Evolutionary conservation across 768 basidiomycete genomes (phyloP).

Genomic region (Tephrocybe sp.): DNA sequence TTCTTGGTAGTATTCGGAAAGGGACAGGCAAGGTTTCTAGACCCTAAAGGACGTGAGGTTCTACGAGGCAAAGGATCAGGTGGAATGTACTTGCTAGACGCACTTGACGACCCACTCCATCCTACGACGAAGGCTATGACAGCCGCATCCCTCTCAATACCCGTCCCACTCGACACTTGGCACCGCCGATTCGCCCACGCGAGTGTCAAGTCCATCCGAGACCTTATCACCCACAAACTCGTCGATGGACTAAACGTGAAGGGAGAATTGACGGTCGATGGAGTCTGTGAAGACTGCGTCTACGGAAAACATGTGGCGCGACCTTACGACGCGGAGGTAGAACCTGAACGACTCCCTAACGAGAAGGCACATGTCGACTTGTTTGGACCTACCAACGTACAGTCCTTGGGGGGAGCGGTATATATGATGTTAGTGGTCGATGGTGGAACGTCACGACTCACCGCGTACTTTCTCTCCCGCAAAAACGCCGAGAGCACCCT

Average conservation of each 20-base stretch:
- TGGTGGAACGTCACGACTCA: conserved; percentile 15
- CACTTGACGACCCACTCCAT: no score
- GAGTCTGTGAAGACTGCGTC: conserved; percentile 26
- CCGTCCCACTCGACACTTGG: neutral
- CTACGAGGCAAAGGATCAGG: neutral
- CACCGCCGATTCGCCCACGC: neutral
- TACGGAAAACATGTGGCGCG: conserved; percentile 20
- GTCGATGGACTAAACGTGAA: conserved; percentile 21
- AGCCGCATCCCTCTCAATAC: no score
- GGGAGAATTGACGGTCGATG: neutral
- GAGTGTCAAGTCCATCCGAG: neutral
- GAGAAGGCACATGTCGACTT: conserved; percentile 16
- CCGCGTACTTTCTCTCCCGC: conserved; percentile 18
- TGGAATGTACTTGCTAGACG: neutral
- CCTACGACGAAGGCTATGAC: no score
- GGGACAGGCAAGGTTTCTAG: neutral
- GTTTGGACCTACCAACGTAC: conserved; percentile 21
- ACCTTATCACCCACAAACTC: neutral
- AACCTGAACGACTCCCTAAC: conserved; percentile 13
- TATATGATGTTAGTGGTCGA: conserved; percentile 27
- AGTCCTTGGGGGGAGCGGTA: conserved; percentile 12
- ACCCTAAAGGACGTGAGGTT: neutral
- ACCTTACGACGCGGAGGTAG: conserved; percentile 22
- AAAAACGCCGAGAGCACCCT: conserved; percentile 20
- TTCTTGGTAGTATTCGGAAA: neutral